phyloP scores from a whole-genome alignment of 2,329 filamentous ascomycete species.

The Colletotrichum trifolii region DNA sequence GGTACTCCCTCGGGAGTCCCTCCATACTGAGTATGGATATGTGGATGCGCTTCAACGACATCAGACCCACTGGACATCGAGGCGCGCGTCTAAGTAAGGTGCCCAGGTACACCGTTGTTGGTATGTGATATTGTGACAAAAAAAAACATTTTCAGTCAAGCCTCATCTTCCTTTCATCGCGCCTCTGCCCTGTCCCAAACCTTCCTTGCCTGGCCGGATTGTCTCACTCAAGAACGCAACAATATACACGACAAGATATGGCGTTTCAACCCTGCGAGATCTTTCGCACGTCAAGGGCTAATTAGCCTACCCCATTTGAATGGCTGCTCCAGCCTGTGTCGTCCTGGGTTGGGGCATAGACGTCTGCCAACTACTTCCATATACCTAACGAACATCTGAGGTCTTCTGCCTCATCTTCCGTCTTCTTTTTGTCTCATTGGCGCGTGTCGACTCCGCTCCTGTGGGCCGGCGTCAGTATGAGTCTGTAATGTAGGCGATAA shows the following conservation, averaged over 20 bases:
- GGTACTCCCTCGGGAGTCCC: too few relatives aligned
- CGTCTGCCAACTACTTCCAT: constrained; percentile 4
- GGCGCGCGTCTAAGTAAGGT: constrained; percentile 34
- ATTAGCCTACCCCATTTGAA: background rate
- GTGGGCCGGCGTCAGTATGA: background rate
- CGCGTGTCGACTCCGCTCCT: constrained; percentile 15
- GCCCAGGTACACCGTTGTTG: too few relatives aligned
- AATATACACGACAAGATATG: too few relatives aligned
- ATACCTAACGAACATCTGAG: constrained; percentile 16
- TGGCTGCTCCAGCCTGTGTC: background rate
- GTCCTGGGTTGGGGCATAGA: background rate
- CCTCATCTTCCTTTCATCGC: constrained; percentile 15
- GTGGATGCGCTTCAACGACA: too few relatives aligned
- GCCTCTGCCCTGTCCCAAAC: too few relatives aligned
- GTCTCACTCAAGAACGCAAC: too few relatives aligned
- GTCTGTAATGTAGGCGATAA: too few relatives aligned
- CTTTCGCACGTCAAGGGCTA: too few relatives aligned
- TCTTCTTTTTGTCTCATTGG: background rate
- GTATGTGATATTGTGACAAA: too few relatives aligned
- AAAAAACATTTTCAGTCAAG: background rate
- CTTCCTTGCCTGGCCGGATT: too few relatives aligned
- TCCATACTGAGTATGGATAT: too few relatives aligned
- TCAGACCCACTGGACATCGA: background rate
- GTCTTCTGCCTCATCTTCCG: constrained; percentile 32
- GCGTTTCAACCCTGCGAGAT: too few relatives aligned